phyloP scores from a whole-genome alignment of 192 early-diverging fungal genomes.

The Coemansia sp. region DNA sequence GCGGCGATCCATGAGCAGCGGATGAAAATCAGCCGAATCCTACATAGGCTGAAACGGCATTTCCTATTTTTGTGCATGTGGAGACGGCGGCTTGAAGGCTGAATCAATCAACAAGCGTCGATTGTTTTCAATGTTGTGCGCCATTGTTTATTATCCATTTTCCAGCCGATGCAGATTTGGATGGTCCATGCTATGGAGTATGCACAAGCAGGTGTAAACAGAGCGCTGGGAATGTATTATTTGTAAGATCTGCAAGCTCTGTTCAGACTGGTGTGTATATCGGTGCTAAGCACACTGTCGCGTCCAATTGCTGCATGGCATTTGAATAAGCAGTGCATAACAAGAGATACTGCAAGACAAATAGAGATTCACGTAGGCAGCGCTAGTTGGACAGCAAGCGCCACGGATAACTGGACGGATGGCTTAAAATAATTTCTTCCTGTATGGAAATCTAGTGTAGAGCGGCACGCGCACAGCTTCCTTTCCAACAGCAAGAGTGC shows the following conservation, averaged over 20 bases:
- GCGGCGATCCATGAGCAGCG: not conserved
- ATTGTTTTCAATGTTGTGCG: constrained; percentile 2
- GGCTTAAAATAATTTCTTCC: not conserved
- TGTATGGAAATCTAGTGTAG: not conserved
- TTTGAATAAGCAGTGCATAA: not conserved
- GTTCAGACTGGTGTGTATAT: not conserved
- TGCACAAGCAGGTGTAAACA: not conserved
- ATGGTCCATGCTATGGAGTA: not conserved
- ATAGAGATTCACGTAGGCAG: too few species aligned
- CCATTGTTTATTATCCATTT: not conserved
- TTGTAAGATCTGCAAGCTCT: not conserved
- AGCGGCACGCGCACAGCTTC: not conserved
- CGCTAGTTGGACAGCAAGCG: too few species aligned
- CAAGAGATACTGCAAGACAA: too few species aligned
- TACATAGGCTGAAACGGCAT: constrained; percentile 4
- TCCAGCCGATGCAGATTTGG: not conserved
- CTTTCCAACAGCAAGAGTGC: not conserved
- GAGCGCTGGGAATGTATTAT: not conserved
- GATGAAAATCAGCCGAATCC: constrained; percentile 7
- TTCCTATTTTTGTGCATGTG: constrained; percentile 10
- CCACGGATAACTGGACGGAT: not conserved
- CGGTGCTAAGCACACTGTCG: not conserved
- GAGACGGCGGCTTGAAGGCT: not conserved
- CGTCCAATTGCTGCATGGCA: not conserved
- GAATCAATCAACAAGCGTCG: not conserved